These are phyloP conservation scores for Chloranthus sessilifolius DNA, from an alignment of 164 flowering plant species.

Conservation along the genomic window DNA sequence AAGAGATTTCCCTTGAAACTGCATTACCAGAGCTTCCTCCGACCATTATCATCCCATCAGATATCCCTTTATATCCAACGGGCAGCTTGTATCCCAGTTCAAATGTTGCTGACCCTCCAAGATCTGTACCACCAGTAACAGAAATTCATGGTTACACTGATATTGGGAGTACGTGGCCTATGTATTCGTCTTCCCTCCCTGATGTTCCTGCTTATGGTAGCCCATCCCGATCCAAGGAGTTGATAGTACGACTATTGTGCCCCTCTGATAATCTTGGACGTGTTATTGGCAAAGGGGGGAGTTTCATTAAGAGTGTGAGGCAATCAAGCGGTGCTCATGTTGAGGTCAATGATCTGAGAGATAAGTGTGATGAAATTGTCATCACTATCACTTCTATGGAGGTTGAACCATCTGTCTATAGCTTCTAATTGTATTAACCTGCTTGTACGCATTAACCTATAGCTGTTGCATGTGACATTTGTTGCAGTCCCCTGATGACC, in stretches of 20 bases:
- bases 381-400: slow-evolving; percentile 68
- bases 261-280: slow-evolving; percentile 86
- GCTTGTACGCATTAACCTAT: not conserved
- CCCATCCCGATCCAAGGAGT: slow-evolving; percentile 58
- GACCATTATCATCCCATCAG: slow-evolving; percentile 88
- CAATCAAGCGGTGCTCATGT: slow-evolving; percentile 86
- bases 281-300: slow-evolving; percentile 91
- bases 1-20: slow-evolving; percentile 77
- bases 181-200: slow-evolving; percentile 66
- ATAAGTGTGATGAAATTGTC: slow-evolving; percentile 56
- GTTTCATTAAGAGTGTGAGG: slow-evolving; percentile 73
- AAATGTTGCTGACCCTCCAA: slow-evolving; percentile 42
- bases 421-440: not conserved
- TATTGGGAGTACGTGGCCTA: slow-evolving; percentile 60
- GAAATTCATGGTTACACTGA: slow-evolving; percentile 67
- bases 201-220: slow-evolving; percentile 62
- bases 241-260: slow-evolving; percentile 63
- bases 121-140: slow-evolving; percentile 47
- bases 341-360: slow-evolving; percentile 79
- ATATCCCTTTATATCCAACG: slow-evolving; percentile 64
- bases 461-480: not conserved
- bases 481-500: slow-evolving; percentile 72
- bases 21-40: slow-evolving; percentile 59
- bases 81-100: slow-evolving; percentile 66
- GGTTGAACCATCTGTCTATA: no score